Conservation (phyloP, 192 early-diverging fungal species). For the Backusella tuberculispora region DNA sequence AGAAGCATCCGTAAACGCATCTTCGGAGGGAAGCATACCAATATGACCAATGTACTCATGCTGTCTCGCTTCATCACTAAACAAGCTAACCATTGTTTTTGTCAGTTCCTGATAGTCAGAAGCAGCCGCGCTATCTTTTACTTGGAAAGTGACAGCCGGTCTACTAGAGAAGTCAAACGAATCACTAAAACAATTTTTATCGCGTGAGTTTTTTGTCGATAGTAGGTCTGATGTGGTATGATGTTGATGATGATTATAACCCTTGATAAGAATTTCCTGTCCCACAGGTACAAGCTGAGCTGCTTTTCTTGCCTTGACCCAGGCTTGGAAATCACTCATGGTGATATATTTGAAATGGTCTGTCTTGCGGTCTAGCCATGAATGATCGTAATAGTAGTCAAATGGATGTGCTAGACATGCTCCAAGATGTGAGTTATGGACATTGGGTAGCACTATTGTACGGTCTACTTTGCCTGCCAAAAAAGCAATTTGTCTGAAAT, state of each 20-base stretch:
- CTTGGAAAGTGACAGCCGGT: background rate
- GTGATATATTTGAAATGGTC: conserved; percentile 40
- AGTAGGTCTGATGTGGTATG: background rate
- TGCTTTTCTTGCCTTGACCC: conserved; percentile 29
- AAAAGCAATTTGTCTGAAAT: conserved; percentile 44
- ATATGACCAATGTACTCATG: conserved; percentile 14
- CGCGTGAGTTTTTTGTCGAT: background rate
- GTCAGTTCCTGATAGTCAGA: conserved; percentile 16
- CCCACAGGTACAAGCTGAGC: conserved; percentile 21
- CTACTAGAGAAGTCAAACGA: conserved; percentile 25
- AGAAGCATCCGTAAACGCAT: background rate
- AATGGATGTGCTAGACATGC: conserved; percentile 39
- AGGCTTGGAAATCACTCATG: conserved; percentile 32
- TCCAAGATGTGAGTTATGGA: conserved; percentile 41
- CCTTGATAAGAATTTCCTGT: conserved; percentile 35
- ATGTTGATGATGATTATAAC: background rate
- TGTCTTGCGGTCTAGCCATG: conserved; percentile 39
- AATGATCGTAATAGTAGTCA: conserved; percentile 41
- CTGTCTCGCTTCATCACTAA: conserved; percentile 15
- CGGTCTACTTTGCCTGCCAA: conserved; percentile 37
- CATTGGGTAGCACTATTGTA: conserved; percentile 50
- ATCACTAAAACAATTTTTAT: conserved; percentile 35
- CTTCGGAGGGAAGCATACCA: background rate
- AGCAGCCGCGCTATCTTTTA: conserved; percentile 13
- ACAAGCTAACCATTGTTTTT: background rate